Percentiles rank a stretch among this genome's conserved stretches.
Evolutionary conservation across 2,329 filamentous ascomycete species (phyloP).

Genomic region (Fusarium sp.): DNA sequence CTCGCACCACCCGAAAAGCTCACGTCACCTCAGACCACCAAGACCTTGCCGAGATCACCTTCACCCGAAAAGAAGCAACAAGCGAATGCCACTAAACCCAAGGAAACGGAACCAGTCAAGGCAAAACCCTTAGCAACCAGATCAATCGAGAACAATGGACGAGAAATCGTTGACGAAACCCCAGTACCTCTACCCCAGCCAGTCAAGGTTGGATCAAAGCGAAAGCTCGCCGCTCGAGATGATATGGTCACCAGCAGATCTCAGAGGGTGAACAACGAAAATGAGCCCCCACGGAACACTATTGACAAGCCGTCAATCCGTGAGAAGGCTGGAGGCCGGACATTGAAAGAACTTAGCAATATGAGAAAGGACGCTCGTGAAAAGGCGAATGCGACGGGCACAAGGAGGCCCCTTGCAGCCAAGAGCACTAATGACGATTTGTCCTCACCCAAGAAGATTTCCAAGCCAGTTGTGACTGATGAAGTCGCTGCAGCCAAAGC

Average conservation of each 20-base stretch:
- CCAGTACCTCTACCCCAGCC: constrained; percentile 33
- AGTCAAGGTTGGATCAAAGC: constrained; percentile 61
- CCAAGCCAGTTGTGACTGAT: constrained; percentile 46
- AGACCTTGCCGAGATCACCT: constrained; percentile 24
- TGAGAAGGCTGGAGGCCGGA: constrained; percentile 51
- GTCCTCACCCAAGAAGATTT: constrained; percentile 63
- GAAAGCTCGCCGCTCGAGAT: constrained; percentile 64
- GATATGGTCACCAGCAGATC: constrained; percentile 54
- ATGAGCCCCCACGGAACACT: constrained; percentile 31
- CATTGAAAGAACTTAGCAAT: constrained; percentile 56
- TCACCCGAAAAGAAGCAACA: constrained; percentile 43
- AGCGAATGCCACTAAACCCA: neutral
- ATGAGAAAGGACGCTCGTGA: constrained; percentile 53
- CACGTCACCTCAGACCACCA: constrained; percentile 41
- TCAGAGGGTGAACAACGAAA: constrained; percentile 41
- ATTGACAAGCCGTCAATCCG: constrained; percentile 43
- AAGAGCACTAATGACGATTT: constrained; percentile 70
- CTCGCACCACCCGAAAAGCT: constrained; percentile 45
- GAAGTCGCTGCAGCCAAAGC: constrained; percentile 52
- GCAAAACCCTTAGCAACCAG: neutral
- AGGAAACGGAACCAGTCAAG: neutral
- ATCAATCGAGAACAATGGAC: constrained; percentile 6
- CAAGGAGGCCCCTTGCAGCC: constrained; percentile 59
- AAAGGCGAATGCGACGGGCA: constrained; percentile 40
- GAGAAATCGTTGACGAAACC: constrained; percentile 5